phyloP scores from a whole-genome alignment of 2,329 filamentous ascomycete genomes.

The Dendryphion nanum region DNA sequence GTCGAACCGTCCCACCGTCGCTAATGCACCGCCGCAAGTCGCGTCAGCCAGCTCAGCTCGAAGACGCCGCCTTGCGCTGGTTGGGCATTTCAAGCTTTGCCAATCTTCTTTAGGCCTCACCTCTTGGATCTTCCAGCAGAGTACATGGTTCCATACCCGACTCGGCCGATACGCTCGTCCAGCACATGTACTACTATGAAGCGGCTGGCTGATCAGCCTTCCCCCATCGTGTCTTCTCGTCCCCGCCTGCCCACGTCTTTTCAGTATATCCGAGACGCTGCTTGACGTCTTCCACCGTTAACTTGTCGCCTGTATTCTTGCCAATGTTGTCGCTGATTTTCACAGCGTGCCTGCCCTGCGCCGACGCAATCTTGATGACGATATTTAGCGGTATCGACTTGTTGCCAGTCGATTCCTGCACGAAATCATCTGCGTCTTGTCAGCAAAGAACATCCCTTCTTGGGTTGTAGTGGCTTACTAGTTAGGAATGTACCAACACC shows the following conservation, averaged over 20 bases:
- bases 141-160: too few species aligned
- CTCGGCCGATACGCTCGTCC: slow-evolving; percentile 1
- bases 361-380: slow-evolving; percentile 93
- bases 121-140: too few species aligned
- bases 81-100: too few species aligned
- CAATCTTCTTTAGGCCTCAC: too few species aligned
- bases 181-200: slow-evolving; percentile 4
- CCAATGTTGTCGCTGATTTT: slow-evolving; percentile 87
- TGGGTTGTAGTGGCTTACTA: slow-evolving; percentile 48
- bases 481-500: slow-evolving; percentile 95
- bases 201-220: slow-evolving; percentile 30
- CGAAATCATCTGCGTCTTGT: slow-evolving; percentile 69
- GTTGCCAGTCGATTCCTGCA: slow-evolving; percentile 65
- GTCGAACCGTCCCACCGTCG: too few species aligned
- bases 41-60: too few species aligned
- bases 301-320: slow-evolving; percentile 90
- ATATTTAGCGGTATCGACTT: slow-evolving; percentile 95
- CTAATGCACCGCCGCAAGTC: too few species aligned
- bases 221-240: slow-evolving; percentile 83
- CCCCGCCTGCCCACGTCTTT: slow-evolving; percentile 76
- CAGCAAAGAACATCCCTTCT: slow-evolving; percentile 8
- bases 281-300: slow-evolving; percentile 80
- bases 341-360: slow-evolving; percentile 75
- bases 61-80: too few species aligned
- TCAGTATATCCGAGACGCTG: slow-evolving; percentile 81